Conservation (phyloP, 2,329 filamentous ascomycete genomes). For the Meredithiella fracta region DNA sequence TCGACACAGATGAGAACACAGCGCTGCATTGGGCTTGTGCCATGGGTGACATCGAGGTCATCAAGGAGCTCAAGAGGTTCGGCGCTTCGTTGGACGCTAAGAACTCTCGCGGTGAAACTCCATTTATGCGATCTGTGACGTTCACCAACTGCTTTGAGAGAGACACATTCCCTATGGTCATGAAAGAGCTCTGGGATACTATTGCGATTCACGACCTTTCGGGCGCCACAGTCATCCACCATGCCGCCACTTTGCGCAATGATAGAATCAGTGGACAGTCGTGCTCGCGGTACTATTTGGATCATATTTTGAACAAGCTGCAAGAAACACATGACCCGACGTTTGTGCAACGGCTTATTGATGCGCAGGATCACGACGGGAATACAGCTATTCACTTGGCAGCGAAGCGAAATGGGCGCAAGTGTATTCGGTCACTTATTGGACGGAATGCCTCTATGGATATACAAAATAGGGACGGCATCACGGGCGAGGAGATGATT, state of each 20-base stretch:
- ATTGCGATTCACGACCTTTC: constrained; percentile 64
- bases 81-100: constrained; percentile 57
- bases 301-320: constrained; percentile 76
- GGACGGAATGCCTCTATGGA: constrained; percentile 69
- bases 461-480: constrained; percentile 63
- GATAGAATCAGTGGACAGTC: constrained; percentile 69
- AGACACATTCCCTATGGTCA: constrained; percentile 69
- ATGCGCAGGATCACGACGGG: constrained; percentile 68
- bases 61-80: constrained; percentile 70
- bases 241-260: constrained; percentile 76
- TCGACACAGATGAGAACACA: constrained; percentile 83
- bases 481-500: constrained; percentile 74
- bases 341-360: constrained; percentile 62
- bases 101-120: constrained; percentile 66
- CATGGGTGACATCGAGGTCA: constrained; percentile 89
- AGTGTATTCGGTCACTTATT: constrained; percentile 68
- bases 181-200: constrained; percentile 69
- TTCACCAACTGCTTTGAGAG: constrained; percentile 97
- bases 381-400: constrained; percentile 69
- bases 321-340: constrained; percentile 59
- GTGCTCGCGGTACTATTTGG: constrained; percentile 83
- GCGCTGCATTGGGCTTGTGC: constrained; percentile 94
- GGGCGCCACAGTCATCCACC: constrained; percentile 81
- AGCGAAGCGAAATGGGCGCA: constrained; percentile 71
- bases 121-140: constrained; percentile 82